Conservation (phyloP, 1,139 yeast genomes). For the Hemisphaericaspora xylanilytica region DNA sequence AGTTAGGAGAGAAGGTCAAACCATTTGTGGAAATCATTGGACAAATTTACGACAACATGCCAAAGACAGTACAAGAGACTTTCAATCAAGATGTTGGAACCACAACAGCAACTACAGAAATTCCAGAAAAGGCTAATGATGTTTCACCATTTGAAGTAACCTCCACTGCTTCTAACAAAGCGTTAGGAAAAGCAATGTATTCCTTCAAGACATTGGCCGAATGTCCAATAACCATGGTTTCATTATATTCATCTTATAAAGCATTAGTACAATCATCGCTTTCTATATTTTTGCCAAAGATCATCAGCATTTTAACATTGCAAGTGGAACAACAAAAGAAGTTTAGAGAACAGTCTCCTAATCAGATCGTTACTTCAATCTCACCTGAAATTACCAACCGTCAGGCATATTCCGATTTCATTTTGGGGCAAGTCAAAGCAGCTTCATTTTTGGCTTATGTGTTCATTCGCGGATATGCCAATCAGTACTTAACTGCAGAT, state of each 20-base stretch:
- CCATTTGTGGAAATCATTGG: slow-evolving; percentile 77
- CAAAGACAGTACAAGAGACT: slow-evolving; percentile 66
- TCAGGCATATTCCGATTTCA: slow-evolving; percentile 81
- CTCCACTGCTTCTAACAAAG: slow-evolving; percentile 25
- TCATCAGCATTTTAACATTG: slow-evolving; percentile 68
- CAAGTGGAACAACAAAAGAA: slow-evolving; percentile 58
- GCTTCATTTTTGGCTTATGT: slow-evolving; percentile 94
- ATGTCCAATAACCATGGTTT: slow-evolving; percentile 95
- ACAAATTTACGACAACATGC: slow-evolving; percentile 77
- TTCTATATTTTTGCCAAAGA: slow-evolving; percentile 77
- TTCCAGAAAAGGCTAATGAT: slow-evolving; percentile 31
- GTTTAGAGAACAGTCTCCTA: slow-evolving; percentile 55
- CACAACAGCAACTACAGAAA: slow-evolving; percentile 17
- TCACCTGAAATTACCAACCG: slow-evolving; percentile 74
- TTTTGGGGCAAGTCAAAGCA: slow-evolving; percentile 94
- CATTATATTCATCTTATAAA: slow-evolving; percentile 84
- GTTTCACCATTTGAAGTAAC: slow-evolving; percentile 43
- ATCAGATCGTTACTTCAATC: slow-evolving; percentile 49
- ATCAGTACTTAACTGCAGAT: slow-evolving; percentile 57
- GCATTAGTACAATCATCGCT: slow-evolving; percentile 68
- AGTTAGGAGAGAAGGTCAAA: slow-evolving; percentile 68
- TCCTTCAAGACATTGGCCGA: slow-evolving; percentile 94
- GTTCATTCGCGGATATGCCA: slow-evolving; percentile 78
- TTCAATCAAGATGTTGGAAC: slow-evolving; percentile 30
- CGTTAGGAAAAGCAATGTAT: slow-evolving; percentile 57